Evolutionary conservation across 2,329 filamentous ascomycete genomes (phyloP), one percentile per base, ranked within the genome.

Genomic region (Neopestalotiopsis rosae): DNA sequence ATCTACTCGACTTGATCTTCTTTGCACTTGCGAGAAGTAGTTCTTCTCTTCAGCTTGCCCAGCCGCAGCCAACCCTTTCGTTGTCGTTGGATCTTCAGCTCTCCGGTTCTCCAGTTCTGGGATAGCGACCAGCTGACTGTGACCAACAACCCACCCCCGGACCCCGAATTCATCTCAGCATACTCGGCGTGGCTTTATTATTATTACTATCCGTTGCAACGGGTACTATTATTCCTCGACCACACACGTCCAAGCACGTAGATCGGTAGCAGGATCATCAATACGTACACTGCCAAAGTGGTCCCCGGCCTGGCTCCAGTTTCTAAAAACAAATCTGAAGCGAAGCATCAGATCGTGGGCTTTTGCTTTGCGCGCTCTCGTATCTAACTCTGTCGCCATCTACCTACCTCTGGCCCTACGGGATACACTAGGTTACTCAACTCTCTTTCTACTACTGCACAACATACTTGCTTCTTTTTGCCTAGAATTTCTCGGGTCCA

Each of bases 281-380:
- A 28, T 38, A 6, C 6, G 34, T 38, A 38, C 34, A 38, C 34
- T 38, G 34, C 62, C 38, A 65, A 9, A 65, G 40, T 28, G 17
- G 45, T 13, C 45, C 63, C 63, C 45, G n/a, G 63, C 9, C 14
- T 42, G 28, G 20, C 24, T 49, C 14, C 52, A 24, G 65, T 64
- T 67, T 61, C 58, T 64, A 61, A 67, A 69, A 67, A 67, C 64
- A 69, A 64, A 45, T 34, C 45, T 64, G 42, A 58, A 69, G 64
- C 62, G 14, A 52, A 52, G 57, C 57, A 67, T 42, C 20, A 38
- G 5, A 61, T 49, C 59, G 32, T 52, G 30, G 56, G 49, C 24
- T 40, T 28, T 20, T 7, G 49, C 24, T 40, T 28, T 20, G n/a
- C 24, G 12, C 57, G n/a, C 24, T 20, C 32, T 65, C 52, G n/a